Conservation (phyloP, 345 rosid species). For the Zanthoxylum bungeanum region DNA sequence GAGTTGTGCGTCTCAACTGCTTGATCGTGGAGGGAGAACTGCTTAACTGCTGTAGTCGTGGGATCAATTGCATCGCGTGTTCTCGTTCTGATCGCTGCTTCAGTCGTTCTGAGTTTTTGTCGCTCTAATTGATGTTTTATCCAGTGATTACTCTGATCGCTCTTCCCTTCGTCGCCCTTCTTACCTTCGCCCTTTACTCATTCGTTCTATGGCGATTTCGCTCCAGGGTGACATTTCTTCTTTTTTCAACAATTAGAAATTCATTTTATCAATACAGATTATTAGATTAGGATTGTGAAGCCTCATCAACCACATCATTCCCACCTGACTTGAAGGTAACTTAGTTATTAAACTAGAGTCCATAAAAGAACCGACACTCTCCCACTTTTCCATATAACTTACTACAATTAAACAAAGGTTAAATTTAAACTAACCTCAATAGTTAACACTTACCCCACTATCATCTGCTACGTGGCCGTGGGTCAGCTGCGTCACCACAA, state of each 20-base stretch:
- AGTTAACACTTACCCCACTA: background rate
- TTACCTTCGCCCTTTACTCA: too few relatives aligned
- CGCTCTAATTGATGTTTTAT: too few relatives aligned
- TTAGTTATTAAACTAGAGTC: background rate
- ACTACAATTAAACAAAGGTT: background rate
- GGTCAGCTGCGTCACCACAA: conserved; percentile 12
- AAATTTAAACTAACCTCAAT: background rate
- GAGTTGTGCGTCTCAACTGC: too few relatives aligned
- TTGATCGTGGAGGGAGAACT: too few relatives aligned
- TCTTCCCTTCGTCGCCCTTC: too few relatives aligned
- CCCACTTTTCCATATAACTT: background rate
- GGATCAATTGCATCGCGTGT: too few relatives aligned
- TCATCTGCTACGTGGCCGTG: conserved; percentile 13
- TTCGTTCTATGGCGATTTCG: too few relatives aligned
- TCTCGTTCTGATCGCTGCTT: too few relatives aligned
- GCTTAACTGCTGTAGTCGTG: too few relatives aligned
- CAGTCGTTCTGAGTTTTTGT: too few relatives aligned
- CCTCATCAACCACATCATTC: background rate
- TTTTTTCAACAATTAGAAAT: background rate
- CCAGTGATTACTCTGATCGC: too few relatives aligned
- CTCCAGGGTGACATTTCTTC: too few relatives aligned
- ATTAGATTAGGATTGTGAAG: background rate
- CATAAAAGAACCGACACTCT: background rate
- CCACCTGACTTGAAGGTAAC: background rate
- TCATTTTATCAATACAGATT: background rate